A percentile compares a stretch with the other conserved stretches of the same genome.
These are phyloP conservation scores for Corchorus olitorius DNA, from an alignment of 345 rosid species.

Conservation along the genomic window DNA sequence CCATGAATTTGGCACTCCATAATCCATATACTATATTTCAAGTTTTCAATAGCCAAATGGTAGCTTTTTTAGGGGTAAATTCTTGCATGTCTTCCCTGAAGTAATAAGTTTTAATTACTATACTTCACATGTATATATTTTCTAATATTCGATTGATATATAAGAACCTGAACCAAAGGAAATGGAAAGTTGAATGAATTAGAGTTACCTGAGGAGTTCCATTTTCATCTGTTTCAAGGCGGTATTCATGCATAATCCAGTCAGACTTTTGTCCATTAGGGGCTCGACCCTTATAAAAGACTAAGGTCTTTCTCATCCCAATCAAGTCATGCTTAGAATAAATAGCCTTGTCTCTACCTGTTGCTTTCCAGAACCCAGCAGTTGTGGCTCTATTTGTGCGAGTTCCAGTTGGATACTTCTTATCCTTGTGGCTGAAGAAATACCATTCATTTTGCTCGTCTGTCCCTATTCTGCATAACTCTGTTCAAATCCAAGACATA, in stretches of 20 bases:
- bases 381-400: conserved; percentile 94
- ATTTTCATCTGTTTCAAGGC: conserved; percentile 92
- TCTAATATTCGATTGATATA: not conserved
- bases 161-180: not conserved
- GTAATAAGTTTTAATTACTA: too few relatives aligned
- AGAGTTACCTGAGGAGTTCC: conserved; percentile 67
- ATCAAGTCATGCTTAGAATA: conserved; percentile 76
- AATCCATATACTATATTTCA: too few relatives aligned
- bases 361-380: conserved; percentile 99
- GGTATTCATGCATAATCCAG: conserved; percentile 98
- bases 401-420: conserved; percentile 97
- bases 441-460: conserved; percentile 97
- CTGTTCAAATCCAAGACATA: conserved; percentile 32
- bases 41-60: not conserved
- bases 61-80: too few relatives aligned
- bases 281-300: conserved; percentile 91
- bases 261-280: conserved; percentile 94
- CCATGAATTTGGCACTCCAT: not conserved
- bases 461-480: conserved; percentile 76
- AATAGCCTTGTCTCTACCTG: conserved; percentile 95
- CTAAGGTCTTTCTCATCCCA: conserved; percentile 97
- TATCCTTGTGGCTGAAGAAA: conserved; percentile 94
- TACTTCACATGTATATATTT: not conserved
- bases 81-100: not conserved
- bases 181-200: not conserved